A percentile compares a stretch with the other conserved stretches of the same genome.
Evolutionary conservation across 768 basidiomycete species (phyloP).

Genomic region (Gyrodon lividus): DNA sequence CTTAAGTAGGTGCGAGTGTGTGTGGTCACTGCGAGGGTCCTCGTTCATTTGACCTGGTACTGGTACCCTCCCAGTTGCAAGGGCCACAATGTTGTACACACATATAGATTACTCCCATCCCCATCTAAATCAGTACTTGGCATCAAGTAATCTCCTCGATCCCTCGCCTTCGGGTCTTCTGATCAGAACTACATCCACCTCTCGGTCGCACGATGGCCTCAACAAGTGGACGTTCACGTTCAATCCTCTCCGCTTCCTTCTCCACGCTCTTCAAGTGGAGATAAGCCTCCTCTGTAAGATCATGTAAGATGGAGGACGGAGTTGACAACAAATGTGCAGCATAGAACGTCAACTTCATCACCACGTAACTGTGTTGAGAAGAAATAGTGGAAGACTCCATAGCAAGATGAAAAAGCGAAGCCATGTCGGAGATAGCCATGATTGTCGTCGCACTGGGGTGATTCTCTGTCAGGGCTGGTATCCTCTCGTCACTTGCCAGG

Average conservation of each 20-base stretch:
- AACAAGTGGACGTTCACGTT: no score
- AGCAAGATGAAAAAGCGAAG: constrained; percentile 17
- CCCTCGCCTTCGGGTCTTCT: neutral
- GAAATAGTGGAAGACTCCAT: constrained; percentile 1
- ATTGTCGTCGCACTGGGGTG: constrained; percentile 17
- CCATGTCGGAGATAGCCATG: constrained; percentile 28
- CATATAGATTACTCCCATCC: no score
- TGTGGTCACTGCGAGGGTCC: constrained; percentile 26
- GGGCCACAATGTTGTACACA: no score
- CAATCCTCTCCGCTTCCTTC: constrained; percentile 12
- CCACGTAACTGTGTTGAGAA: constrained; percentile 34
- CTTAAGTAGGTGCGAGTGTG: neutral
- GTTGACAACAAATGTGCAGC: constrained; percentile 56
- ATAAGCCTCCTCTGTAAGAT: constrained; percentile 42
- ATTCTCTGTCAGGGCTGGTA: constrained; percentile 1
- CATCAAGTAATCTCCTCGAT: neutral
- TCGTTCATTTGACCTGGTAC: neutral
- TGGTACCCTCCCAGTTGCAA: constrained; percentile 24
- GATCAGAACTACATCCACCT: neutral
- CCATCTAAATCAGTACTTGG: no score
- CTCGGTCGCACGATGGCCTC: neutral
- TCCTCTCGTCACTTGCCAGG: neutral
- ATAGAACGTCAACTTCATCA: constrained; percentile 69
- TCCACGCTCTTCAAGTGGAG: constrained; percentile 29
- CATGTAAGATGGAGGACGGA: constrained; percentile 41